These are phyloP conservation scores for Alternaria sp. DNA, from an alignment of 2,329 filamentous ascomycete genomes.

Conservation along the genomic window DNA sequence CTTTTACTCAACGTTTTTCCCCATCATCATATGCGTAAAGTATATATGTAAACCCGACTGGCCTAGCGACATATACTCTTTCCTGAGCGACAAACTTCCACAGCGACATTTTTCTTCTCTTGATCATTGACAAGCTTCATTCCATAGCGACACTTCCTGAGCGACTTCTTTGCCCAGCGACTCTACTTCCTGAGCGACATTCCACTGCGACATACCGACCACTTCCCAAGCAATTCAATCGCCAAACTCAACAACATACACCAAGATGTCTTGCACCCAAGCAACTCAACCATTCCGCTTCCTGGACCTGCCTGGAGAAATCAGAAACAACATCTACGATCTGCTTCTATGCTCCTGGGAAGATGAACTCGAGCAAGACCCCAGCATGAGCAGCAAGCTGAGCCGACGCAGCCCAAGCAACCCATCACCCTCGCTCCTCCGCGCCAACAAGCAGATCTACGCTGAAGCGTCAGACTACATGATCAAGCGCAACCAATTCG, in stretches of 20 bases:
- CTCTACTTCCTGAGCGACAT: constrained; percentile 10
- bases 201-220: constrained; percentile 1
- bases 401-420: constrained; percentile 27
- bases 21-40: constrained; percentile 17
- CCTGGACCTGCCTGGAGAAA: constrained; percentile 34
- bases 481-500: constrained; percentile 36
- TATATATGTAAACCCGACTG: constrained; percentile 24
- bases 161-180: constrained; percentile 17
- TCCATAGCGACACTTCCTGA: constrained; percentile 25
- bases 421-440: constrained; percentile 27
- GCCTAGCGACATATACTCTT: constrained; percentile 9
- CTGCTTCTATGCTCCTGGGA: constrained; percentile 36
- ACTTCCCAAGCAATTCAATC: neutral
- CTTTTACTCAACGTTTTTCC: constrained; percentile 6
- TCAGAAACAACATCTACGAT: constrained; percentile 35
- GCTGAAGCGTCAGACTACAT: constrained; percentile 36
- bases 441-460: constrained; percentile 36
- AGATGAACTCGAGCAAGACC: constrained; percentile 23
- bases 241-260: neutral
- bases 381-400: constrained; percentile 19
- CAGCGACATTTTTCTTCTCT: constrained; percentile 14
- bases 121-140: constrained; percentile 8
- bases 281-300: constrained; percentile 29
- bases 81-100: constrained; percentile 25
- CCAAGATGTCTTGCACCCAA: constrained; percentile 23